Percentiles rank a stretch among this genome's conserved stretches.
These are phyloP conservation scores for Dactylis glomerata DNA, from an alignment of 176 grass and related monocot species.

Conservation along the genomic window DNA sequence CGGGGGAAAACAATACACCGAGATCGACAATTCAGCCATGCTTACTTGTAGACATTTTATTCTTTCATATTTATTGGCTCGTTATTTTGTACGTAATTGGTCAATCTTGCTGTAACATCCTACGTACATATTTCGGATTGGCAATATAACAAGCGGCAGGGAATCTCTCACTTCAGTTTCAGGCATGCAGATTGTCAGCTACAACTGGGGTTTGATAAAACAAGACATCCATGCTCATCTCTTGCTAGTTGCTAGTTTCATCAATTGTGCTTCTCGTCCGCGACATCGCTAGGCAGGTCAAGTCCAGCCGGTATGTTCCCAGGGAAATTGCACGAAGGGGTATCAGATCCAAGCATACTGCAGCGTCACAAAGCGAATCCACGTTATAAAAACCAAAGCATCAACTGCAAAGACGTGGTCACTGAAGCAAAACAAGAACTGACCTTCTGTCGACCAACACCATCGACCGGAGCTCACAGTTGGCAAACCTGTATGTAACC, in stretches of 20 bases:
- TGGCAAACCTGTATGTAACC: slow-evolving; percentile 54
- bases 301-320: slow-evolving; percentile 45
- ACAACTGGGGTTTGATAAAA: too few relatives aligned
- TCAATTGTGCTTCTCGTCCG: slow-evolving; percentile 14
- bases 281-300: slow-evolving; percentile 53
- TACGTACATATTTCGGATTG: too few relatives aligned
- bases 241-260: neutral
- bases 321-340: slow-evolving; percentile 45
- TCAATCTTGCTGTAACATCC: too few relatives aligned
- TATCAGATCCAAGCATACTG: slow-evolving; percentile 56
- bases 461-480: slow-evolving; percentile 86
- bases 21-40: too few relatives aligned
- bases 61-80: too few relatives aligned
- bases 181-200: too few relatives aligned
- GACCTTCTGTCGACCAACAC: slow-evolving; percentile 84
- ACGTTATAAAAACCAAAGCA: neutral
- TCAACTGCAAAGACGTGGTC: neutral
- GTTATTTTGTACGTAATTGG: too few relatives aligned
- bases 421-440: neutral
- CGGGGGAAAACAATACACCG: too few relatives aligned
- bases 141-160: too few relatives aligned
- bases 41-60: too few relatives aligned
- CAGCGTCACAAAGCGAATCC: neutral
- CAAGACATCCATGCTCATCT: neutral
- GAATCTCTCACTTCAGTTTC: too few relatives aligned